Evolutionary conservation across 495 filamentous ascomycete species (phyloP).

Genomic region (Neurospora terricola): DNA sequence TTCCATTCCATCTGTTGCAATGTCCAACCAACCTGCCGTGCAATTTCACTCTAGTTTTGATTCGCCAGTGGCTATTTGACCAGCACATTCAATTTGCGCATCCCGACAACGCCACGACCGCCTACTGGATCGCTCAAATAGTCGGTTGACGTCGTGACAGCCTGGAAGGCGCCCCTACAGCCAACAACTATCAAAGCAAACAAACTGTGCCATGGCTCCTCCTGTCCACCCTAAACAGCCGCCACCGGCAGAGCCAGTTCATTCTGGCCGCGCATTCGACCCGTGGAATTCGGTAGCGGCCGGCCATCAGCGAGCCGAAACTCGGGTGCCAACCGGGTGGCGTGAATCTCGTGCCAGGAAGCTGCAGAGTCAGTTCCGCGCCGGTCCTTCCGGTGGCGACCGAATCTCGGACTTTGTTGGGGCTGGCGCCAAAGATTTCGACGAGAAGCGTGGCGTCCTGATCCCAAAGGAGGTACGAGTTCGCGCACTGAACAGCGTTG

Average conservation of each 20-base stretch:
- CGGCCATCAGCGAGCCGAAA: slow-evolving; percentile 71
- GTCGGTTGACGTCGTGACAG: neutral
- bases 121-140: neutral
- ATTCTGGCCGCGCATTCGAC: slow-evolving; percentile 50
- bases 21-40: neutral
- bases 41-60: neutral
- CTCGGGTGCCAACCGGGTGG: slow-evolving; percentile 56
- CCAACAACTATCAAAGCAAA: slow-evolving; percentile 1
- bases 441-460: slow-evolving; percentile 35
- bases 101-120: neutral
- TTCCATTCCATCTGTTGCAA: neutral
- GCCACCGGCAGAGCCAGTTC: slow-evolving; percentile 35
- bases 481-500: slow-evolving; percentile 29
- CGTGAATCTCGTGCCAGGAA: slow-evolving; percentile 56
- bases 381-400: slow-evolving; percentile 37
- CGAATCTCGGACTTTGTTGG: slow-evolving; percentile 51
- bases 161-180: neutral
- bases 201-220: slow-evolving; percentile 10
- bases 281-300: slow-evolving; percentile 72
- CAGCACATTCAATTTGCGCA: neutral
- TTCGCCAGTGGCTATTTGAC: neutral
- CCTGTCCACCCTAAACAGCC: slow-evolving; percentile 19
- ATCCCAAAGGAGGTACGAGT: slow-evolving; percentile 33
- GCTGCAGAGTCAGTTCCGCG: slow-evolving; percentile 56
- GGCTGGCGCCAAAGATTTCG: slow-evolving; percentile 37